A percentile compares a stretch with the other conserved stretches of the same genome.
Conservation (phyloP, 2,329 filamentous ascomycete species). For the Didymosphaeria variabile region DNA sequence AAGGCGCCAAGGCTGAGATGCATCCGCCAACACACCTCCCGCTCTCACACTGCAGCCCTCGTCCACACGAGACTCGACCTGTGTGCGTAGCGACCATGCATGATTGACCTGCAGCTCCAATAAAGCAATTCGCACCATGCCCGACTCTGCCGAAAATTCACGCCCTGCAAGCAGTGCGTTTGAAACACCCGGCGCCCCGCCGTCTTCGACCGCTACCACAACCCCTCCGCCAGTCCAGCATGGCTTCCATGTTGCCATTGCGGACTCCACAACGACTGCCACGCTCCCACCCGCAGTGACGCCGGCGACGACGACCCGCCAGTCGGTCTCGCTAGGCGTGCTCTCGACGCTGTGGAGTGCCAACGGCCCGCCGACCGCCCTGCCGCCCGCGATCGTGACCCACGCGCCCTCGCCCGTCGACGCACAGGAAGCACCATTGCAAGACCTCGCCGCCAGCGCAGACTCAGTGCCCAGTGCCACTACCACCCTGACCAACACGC, state of each 20-base stretch:
- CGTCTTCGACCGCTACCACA: background rate
- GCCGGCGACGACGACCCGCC: conserved; percentile 47
- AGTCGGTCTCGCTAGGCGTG: conserved; percentile 43
- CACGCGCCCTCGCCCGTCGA: conserved; percentile 38
- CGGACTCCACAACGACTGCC: conserved; percentile 23
- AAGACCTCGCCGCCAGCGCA: conserved; percentile 43
- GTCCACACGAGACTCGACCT: conserved; percentile 42
- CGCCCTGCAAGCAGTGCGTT: conserved; percentile 34
- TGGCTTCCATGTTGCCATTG: conserved; percentile 18
- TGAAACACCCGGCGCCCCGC: conserved; percentile 30
- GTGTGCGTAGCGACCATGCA: conserved; percentile 47
- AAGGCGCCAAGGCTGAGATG: conserved; percentile 29
- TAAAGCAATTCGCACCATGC: conserved; percentile 44
- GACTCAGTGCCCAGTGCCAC: conserved; percentile 47
- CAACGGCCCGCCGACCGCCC: conserved; percentile 25
- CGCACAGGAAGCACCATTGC: conserved; percentile 36
- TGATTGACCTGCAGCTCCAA: conserved; percentile 46
- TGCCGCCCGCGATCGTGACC: conserved; percentile 36
- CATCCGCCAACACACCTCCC: conserved; percentile 42
- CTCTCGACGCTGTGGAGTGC: conserved; percentile 44
- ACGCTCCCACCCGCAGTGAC: conserved; percentile 44
- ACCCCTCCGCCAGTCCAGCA: conserved; percentile 28
- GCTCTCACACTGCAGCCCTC: conserved; percentile 47
- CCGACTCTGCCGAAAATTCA: conserved; percentile 37
- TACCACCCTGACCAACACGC: conserved; percentile 48